These are phyloP conservation scores for Saccharomycopsis crataegensis DNA, from an alignment of 1,139 yeast genomes.

Conservation along the genomic window DNA sequence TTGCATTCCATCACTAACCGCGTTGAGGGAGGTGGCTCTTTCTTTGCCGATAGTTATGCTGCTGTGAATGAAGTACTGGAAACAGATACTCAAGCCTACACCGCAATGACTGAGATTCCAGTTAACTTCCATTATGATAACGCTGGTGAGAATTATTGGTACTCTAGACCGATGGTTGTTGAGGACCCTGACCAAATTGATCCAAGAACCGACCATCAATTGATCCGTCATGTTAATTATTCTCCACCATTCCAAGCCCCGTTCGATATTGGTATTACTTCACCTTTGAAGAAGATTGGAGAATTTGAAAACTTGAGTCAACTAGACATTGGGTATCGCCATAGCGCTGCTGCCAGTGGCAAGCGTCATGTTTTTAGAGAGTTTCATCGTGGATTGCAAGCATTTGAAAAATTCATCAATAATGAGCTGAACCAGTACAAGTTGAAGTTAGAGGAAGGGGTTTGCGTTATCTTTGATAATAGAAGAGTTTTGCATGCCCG, in stretches of 20 bases:
- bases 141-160: constrained; percentile 57
- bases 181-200: constrained; percentile 39
- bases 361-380: constrained; percentile 39
- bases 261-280: constrained; percentile 46
- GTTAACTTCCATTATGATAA: constrained; percentile 66
- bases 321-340: constrained; percentile 17
- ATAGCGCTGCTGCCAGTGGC: constrained; percentile 27
- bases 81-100: constrained; percentile 56
- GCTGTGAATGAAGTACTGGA: constrained; percentile 52
- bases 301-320: constrained; percentile 16
- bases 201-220: constrained; percentile 27
- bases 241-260: constrained; percentile 89
- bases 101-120: constrained; percentile 56
- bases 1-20: constrained; percentile 61
- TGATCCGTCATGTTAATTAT: constrained; percentile 53
- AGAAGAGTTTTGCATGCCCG: constrained; percentile 69
- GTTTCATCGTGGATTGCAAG: constrained; percentile 49
- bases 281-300: constrained; percentile 26
- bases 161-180: constrained; percentile 57
- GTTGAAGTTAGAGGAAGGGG: constrained; percentile 51
- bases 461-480: constrained; percentile 67
- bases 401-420: constrained; percentile 55
- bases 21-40: constrained; percentile 61
- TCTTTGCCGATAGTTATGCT: constrained; percentile 65
- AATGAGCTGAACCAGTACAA: constrained; percentile 48